phyloP scores from a whole-genome alignment of 2,329 filamentous ascomycete genomes.

The Metarhizium robertsii region DNA sequence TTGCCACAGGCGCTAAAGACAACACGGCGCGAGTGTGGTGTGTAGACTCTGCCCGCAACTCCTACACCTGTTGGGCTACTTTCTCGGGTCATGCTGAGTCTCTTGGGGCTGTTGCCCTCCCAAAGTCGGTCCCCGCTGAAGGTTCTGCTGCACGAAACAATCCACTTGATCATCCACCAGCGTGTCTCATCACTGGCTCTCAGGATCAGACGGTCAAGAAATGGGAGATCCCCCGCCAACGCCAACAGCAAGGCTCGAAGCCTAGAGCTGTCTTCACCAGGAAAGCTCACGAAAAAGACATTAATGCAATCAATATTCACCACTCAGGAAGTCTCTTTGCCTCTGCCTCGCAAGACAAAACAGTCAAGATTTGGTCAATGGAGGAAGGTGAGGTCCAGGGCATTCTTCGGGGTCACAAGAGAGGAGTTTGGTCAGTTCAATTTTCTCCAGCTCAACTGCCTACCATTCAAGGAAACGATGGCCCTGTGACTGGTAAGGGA shows the following conservation, averaged over 20 bases:
- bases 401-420: constrained; percentile 82
- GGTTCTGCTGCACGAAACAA: constrained; percentile 62
- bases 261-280: constrained; percentile 71
- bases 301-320: constrained; percentile 86
- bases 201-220: constrained; percentile 93
- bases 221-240: constrained; percentile 66
- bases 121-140: constrained; percentile 56
- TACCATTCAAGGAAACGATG: constrained; percentile 60
- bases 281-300: constrained; percentile 97
- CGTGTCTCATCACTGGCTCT: constrained; percentile 82
- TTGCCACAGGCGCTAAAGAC: constrained; percentile 93
- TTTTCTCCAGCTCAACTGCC: constrained; percentile 78
- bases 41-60: constrained; percentile 64
- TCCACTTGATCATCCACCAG: constrained; percentile 70
- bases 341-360: constrained; percentile 92
- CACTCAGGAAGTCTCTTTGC: constrained; percentile 72
- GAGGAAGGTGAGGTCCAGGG: constrained; percentile 86
- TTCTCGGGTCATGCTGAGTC: constrained; percentile 94
- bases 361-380: constrained; percentile 92
- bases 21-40: constrained; percentile 90
- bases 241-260: constrained; percentile 32
- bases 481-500: constrained; percentile 66
- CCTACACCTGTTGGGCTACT: constrained; percentile 69
- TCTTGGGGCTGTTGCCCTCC: constrained; percentile 78
- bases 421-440: constrained; percentile 91